Base-by-base conservation (phyloP, 2,329 filamentous ascomycete species). In the Colletotrichum graminicola region DNA sequence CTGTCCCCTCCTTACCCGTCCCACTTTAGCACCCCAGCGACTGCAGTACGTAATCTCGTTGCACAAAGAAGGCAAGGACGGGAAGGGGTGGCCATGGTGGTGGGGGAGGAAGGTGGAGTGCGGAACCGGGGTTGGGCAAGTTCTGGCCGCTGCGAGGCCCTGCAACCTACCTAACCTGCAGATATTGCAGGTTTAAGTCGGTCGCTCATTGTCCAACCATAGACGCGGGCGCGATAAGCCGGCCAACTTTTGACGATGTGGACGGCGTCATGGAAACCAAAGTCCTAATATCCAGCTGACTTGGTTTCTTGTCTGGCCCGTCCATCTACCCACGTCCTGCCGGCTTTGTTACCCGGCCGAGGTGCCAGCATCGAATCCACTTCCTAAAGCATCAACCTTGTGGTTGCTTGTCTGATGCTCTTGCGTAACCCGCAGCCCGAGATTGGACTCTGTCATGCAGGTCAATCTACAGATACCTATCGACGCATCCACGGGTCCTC, bases 131-230 rank as follows among this genome's bases (percentile, higher is more conserved):
- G 67, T 57, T 47, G 23, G 47, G 47, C 49, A 55, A 29, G 61
- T 63, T 62, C 68, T 68, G 59, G 65, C 65, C 59, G 68, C 68
- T 68, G 51, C 57, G 52, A 63, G 16, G 64, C 68, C 68, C 57
- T 71, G 65, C 49, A 68, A 63, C 7, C 7, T 45, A 45, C 2
- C 3, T n/a, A 45, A 10, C 18, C n/a, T 51, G 60, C 34, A 39
- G 45, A 62, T 39, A 23, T 47, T 45, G 64, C 64, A 67, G 52
- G 54, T 32, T n/a, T 36, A 18, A 66, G 55, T 39, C 32, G 26
- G 16, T 36, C 32, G 34, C 54, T 51, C 68, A 71, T 71, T 71
- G 64, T 63, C 68, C 68, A 71, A 71, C 68, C 68, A 71, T 45
- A 63, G 45, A 34, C 36, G 57, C 45, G 12, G 65, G 14, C 32